These are phyloP conservation scores for Miscanthus lutarioriparius DNA, from an alignment of 176 grass and related monocot genomes.

Conservation along the genomic window DNA sequence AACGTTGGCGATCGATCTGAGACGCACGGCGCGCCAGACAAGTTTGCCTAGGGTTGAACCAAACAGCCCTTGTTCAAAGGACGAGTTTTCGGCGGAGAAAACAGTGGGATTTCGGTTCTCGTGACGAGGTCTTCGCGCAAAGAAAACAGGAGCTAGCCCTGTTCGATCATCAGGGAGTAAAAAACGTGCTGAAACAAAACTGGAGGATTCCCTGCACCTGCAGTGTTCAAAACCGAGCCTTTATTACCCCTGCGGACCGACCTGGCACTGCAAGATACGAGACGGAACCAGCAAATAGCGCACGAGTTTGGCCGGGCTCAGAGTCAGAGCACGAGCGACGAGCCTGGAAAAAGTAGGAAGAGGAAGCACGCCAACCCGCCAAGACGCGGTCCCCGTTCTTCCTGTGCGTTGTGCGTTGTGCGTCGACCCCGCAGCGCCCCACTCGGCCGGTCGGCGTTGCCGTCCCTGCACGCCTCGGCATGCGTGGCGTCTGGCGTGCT, in stretches of 20 bases:
- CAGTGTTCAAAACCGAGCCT: neutral
- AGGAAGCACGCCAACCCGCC: neutral
- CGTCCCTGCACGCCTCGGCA: constrained; percentile 19
- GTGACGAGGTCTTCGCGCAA: too few relatives aligned
- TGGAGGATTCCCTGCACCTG: neutral
- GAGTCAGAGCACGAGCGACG: neutral
- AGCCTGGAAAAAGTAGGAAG: neutral
- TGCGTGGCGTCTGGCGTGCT: neutral
- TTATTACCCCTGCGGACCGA: neutral
- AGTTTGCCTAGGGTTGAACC: too few relatives aligned
- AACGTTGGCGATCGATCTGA: too few relatives aligned
- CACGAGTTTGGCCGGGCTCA: constrained; percentile 1
- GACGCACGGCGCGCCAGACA: too few relatives aligned
- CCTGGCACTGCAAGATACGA: neutral
- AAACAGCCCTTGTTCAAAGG: too few relatives aligned
- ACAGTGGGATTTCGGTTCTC: too few relatives aligned
- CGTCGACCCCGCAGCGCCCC: neutral
- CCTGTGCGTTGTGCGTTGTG: neutral
- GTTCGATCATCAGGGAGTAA: neutral
- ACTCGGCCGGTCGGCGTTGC: neutral
- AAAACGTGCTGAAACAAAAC: neutral
- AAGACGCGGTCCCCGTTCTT: neutral
- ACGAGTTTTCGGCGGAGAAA: neutral
- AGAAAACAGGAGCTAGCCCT: neutral
- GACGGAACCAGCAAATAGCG: neutral